Evolutionary conservation across 805 yeast species (phyloP), one percentile per base, ranked within the genome.

Genomic region (Metschnikowia reukaufii): DNA sequence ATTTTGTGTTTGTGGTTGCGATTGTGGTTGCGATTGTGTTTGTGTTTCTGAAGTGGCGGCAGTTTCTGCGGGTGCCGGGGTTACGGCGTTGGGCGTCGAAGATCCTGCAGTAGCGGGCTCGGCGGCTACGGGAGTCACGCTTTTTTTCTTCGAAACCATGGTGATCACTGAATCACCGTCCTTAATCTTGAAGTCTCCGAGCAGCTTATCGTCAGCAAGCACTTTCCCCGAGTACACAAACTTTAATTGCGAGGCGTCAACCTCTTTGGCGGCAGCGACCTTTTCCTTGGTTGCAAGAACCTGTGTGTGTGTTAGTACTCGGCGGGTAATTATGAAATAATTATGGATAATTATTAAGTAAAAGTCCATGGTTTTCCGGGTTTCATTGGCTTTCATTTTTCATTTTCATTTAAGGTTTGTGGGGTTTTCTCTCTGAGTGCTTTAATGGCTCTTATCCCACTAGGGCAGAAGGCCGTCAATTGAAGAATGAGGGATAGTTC

Each of bases 201-300:
- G 74, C 2, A 86, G 76, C 62, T 88, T 86, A 38, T 80, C 87
- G 70, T 94, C 96, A 60, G 81, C 88, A 42, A 94, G 80, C 36
- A 94, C 92, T 63, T 90, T 90, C 41, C 87, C 96, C 1, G 97
- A 89, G 65, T 85, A 94, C 50, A 94, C 96, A 61, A 94, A 81
- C 71, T 91, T 92, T 64, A 92, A 82, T 61, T 84, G 91, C 2
- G 79, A 66, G 1, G 82, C 77, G 19, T 84, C 92, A 57, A 88
- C 84, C 13, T 77, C 81, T 58, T 87, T 86, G 47, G 77, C 72
- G 17, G 73, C 69, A 1, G 90, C 94, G 42, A 94, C 74, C 57
- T 81, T 80, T 58, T 81, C 83, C 67, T 91, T 92, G 16, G 83
- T 83, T n/a, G 81, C 73, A 12, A 76, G 63, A 29, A 84, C 77